These are phyloP conservation scores for Terfezia claveryi DNA, from an alignment of 495 filamentous ascomycete species.

Conservation along the genomic window DNA sequence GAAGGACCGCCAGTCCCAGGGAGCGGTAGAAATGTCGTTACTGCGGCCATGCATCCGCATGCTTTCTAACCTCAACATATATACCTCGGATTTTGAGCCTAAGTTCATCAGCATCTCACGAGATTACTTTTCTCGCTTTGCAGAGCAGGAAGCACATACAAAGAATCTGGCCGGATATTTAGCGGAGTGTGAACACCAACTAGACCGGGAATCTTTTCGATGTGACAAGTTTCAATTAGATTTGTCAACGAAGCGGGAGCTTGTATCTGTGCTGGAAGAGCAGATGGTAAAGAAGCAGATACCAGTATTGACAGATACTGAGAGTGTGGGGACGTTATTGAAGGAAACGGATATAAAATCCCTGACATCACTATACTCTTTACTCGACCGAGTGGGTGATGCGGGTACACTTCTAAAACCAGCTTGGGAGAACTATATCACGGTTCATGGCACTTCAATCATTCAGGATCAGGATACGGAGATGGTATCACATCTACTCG, in stretches of 20 bases:
- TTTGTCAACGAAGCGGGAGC: slow-evolving; percentile 46
- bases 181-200: slow-evolving; percentile 36
- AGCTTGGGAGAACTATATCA: slow-evolving; percentile 60
- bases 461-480: slow-evolving; percentile 61
- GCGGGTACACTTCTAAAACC: slow-evolving; percentile 41
- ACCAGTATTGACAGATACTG: slow-evolving; percentile 34
- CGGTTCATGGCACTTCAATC: slow-evolving; percentile 49
- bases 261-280: slow-evolving; percentile 42
- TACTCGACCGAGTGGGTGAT: slow-evolving; percentile 40
- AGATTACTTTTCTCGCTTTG: slow-evolving; percentile 41
- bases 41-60: slow-evolving; percentile 54
- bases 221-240: slow-evolving; percentile 65
- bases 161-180: slow-evolving; percentile 48
- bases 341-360: slow-evolving; percentile 39
- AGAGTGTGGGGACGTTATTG: slow-evolving; percentile 45
- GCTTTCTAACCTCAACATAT: slow-evolving; percentile 60
- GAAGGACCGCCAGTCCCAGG: slow-evolving; percentile 38
- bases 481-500: slow-evolving; percentile 70
- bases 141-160: slow-evolving; percentile 33
- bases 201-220: slow-evolving; percentile 44
- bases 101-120: slow-evolving; percentile 43
- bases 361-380: slow-evolving; percentile 50
- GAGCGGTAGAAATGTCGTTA: slow-evolving; percentile 28
- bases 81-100: slow-evolving; percentile 58
- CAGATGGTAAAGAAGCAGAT: slow-evolving; percentile 41